Base-by-base conservation (phyloP, 1,284 basidiomycete genomes). In the Neolentinus lepideus region DNA sequence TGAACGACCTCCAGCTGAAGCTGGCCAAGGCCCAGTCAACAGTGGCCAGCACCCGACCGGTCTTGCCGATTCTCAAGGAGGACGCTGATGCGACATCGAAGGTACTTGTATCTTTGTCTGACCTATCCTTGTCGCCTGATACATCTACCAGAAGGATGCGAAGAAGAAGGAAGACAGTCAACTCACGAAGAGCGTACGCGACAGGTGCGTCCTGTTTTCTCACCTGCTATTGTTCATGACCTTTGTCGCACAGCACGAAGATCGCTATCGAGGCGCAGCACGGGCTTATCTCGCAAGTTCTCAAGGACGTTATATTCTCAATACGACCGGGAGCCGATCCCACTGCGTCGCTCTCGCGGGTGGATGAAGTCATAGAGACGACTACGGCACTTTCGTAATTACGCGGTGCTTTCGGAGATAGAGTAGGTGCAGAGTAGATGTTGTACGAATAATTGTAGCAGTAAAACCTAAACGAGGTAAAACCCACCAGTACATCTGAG, bases 221-320 rank as follows among this genome's bases (percentile, higher is more conserved):
- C 10, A 11, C 27, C 52, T 6, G 16, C 19, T 0, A 14, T 29
- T 29, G 4, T 9, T 47, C 45, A 43, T 25, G 29, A 21, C 54
- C 26, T 16, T 27, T 48, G 25, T 55, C 33, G 46, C 45, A 53
- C 63, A 95, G 93, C 63, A 84, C 81, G 31, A 92, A 90, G 64
- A 89, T 97, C 54, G 84, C 92, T 0, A 79, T 84, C 9, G 94
- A 98, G 66, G 90, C 90, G 0, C 90, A 95, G 63, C 94, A 97
- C 63, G 94, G 92, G 1, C 80, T 97, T 56, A 90, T 95, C 57
- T 77, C 92, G 0, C 93, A 95, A 68, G 84, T 94, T 2, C 77
- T 97, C 64, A 97, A 98, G 68, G 88, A 94, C 61, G 79, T 90
- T 36, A 81, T 92, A 29, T 92, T 92, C 66, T 90, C 88, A 6